Percentiles rank a stretch among this genome's conserved stretches.
phyloP scores from a whole-genome alignment of 805 yeast species.

The Candida ortonii region DNA sequence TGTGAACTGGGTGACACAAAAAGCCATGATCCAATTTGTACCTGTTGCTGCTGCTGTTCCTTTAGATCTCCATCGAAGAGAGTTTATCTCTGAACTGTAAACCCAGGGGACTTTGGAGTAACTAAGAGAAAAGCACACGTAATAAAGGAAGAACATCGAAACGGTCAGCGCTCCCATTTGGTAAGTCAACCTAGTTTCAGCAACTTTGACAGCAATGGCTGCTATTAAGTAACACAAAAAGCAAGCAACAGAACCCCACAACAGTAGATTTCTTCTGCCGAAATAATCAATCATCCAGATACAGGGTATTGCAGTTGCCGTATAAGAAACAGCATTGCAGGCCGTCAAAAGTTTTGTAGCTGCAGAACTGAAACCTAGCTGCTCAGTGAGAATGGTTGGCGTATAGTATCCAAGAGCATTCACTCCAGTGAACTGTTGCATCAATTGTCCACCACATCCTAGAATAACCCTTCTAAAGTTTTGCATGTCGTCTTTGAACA shows the following conservation, averaged over 20 bases:
- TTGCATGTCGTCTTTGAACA: slow-evolving; percentile 31
- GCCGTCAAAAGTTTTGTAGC: slow-evolving; percentile 35
- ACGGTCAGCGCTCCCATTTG: slow-evolving; percentile 7
- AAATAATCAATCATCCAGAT: slow-evolving; percentile 42
- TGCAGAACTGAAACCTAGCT: slow-evolving; percentile 41
- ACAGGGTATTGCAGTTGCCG: slow-evolving; percentile 37
- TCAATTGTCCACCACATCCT: slow-evolving; percentile 40
- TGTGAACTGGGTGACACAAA: slow-evolving; percentile 52
- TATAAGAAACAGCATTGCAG: slow-evolving; percentile 16
- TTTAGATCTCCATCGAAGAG: slow-evolving; percentile 47
- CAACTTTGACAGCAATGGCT: slow-evolving; percentile 7
- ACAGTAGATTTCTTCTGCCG: slow-evolving; percentile 31
- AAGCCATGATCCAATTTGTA: slow-evolving; percentile 55
- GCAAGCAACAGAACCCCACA: slow-evolving; percentile 16
- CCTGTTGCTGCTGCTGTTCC: slow-evolving; percentile 51
- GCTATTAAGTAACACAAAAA: too few species aligned
- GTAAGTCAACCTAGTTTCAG: slow-evolving; percentile 4
- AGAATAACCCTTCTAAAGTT: slow-evolving; percentile 46
- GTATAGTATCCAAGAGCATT: slow-evolving; percentile 58
- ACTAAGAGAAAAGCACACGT: slow-evolving; percentile 30
- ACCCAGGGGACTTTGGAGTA: slow-evolving; percentile 40
- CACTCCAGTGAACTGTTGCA: slow-evolving; percentile 53
- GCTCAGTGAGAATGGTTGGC: slow-evolving; percentile 48
- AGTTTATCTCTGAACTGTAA: slow-evolving; percentile 57
- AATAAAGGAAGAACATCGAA: slow-evolving; percentile 7